Evolutionary conservation across 495 filamentous ascomycete species (phyloP).

Genomic region (Hypoxylon trugodes): DNA sequence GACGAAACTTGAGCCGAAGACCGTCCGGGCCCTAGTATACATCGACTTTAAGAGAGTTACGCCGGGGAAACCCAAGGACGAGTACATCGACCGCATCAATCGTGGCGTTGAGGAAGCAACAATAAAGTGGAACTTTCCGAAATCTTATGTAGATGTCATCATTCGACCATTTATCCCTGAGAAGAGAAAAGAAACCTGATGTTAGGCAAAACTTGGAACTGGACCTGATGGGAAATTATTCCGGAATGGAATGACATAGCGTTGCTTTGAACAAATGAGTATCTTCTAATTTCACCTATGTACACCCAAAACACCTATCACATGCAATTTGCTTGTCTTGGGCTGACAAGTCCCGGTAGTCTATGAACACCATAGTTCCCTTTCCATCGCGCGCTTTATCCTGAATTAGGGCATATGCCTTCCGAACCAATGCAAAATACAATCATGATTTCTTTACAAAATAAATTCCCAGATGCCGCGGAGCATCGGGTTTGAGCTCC

Average conservation of each 20-base stretch:
- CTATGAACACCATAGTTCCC: neutral
- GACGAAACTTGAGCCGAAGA: constrained; percentile 10
- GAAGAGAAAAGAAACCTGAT: neutral
- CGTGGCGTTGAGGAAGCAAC: constrained; percentile 48
- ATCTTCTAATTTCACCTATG: constrained; percentile 1
- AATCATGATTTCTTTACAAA: neutral
- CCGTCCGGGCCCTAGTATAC: constrained; percentile 47
- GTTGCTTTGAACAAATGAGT: neutral
- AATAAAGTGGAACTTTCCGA: constrained; percentile 43
- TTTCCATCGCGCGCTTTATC: neutral
- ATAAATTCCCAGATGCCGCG: neutral
- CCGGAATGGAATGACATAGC: too few relatives aligned
- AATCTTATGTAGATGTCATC: constrained; percentile 40
- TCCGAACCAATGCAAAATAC: neutral
- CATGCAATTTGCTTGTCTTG: neutral
- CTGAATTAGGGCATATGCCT: neutral
- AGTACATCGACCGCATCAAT: constrained; percentile 54
- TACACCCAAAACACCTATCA: constrained; percentile 2
- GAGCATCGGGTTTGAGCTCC: neutral
- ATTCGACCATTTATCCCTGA: constrained; percentile 27
- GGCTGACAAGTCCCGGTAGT: neutral
- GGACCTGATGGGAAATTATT: too few relatives aligned
- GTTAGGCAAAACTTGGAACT: too few relatives aligned
- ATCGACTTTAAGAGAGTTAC: constrained; percentile 42
- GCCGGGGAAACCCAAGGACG: constrained; percentile 32